Evolutionary conservation across 495 filamentous ascomycete species (phyloP).

Genomic region (Aspergillus sparsus): DNA sequence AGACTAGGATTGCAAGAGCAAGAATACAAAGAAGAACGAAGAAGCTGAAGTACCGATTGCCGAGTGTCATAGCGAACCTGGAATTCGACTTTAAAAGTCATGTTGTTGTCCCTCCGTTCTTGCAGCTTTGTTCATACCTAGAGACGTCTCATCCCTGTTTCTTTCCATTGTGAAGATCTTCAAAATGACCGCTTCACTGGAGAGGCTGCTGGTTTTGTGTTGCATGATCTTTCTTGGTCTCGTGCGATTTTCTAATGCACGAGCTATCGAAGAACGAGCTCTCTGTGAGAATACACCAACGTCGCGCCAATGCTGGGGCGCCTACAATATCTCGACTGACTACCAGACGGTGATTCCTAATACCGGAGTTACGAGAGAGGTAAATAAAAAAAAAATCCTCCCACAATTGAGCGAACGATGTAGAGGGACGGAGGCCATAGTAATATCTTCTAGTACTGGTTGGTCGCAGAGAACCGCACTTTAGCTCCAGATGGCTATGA

Average conservation of each 20-base stretch:
- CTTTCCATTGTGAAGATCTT: no score
- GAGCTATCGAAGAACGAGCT: not conserved
- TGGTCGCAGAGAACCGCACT: slow-evolving; percentile 19
- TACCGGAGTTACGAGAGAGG: not conserved
- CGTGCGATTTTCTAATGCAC: not conserved
- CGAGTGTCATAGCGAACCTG: no score
- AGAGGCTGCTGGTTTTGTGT: not conserved
- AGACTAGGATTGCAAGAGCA: no score
- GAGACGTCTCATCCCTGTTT: no score
- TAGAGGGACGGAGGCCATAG: not conserved
- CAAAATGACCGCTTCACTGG: no score
- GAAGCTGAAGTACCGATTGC: no score
- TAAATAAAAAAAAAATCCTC: not conserved
- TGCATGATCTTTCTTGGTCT: not conserved
- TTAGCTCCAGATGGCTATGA: slow-evolving; percentile 49
- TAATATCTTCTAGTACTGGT: slow-evolving; percentile 1
- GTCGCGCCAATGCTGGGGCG: not conserved
- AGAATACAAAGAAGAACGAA: no score
- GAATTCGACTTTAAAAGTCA: no score
- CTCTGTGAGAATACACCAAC: not conserved
- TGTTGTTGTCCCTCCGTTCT: no score
- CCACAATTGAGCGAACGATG: not conserved
- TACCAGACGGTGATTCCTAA: not conserved
- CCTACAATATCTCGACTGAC: not conserved
- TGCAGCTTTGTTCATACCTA: no score